Evolutionary conservation across 345 rosid genomes (phyloP).

Genomic region (Hevea brasiliensis): DNA sequence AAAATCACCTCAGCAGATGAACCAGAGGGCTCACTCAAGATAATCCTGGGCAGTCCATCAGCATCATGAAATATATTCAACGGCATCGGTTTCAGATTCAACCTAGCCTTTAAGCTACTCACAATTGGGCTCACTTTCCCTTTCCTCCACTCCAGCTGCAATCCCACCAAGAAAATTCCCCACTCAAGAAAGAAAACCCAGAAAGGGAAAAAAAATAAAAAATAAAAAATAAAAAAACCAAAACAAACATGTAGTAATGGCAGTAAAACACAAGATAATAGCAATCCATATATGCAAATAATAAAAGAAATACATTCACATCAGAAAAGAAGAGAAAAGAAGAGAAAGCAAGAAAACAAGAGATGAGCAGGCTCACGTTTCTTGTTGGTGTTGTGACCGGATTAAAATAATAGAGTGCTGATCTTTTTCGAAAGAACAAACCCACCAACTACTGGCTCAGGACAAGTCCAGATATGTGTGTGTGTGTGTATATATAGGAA

Average conservation of each 20-base stretch:
- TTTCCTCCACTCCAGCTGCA: slow-evolving; percentile 65
- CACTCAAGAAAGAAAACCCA: slow-evolving; percentile 7
- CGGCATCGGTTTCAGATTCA: slow-evolving; percentile 61
- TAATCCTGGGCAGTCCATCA: slow-evolving; percentile 64
- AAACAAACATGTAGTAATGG: too few relatives aligned
- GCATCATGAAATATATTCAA: slow-evolving; percentile 58
- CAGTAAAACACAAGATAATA: background rate
- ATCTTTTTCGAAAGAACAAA: slow-evolving; percentile 28
- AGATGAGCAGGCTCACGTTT: slow-evolving; percentile 42
- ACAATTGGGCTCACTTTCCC: slow-evolving; percentile 60
- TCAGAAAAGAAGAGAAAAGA: background rate
- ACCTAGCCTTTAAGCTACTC: slow-evolving; percentile 45
- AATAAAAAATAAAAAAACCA: background rate
- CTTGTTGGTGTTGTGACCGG: slow-evolving; percentile 12
- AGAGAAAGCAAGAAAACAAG: background rate
- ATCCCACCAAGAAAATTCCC: background rate
- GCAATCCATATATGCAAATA: background rate
- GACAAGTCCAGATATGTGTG: slow-evolving; percentile 20
- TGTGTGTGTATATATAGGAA: background rate
- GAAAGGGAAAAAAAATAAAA: background rate
- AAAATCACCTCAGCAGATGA: slow-evolving; percentile 70
- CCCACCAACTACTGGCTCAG: slow-evolving; percentile 33
- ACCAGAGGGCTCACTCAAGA: slow-evolving; percentile 77
- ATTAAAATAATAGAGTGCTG: slow-evolving; percentile 36
- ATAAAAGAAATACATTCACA: background rate